phyloP scores from a whole-genome alignment of 768 basidiomycete species.

The Agaricus sinodeliciosus region DNA sequence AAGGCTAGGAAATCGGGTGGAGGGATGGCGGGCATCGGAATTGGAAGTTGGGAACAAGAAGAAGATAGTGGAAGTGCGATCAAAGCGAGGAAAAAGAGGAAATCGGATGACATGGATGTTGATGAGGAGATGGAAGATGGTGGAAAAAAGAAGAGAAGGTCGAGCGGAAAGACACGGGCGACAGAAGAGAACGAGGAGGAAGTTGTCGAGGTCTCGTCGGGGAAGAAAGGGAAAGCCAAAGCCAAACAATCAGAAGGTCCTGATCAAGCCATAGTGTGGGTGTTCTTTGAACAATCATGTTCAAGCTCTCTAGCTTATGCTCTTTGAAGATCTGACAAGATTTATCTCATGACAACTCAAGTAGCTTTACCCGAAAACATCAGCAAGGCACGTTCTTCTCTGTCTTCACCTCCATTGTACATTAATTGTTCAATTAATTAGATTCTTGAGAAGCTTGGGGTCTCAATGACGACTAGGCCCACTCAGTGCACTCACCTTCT shows the following conservation, averaged over 20 bases:
- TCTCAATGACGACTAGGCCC: slow-evolving; percentile 52
- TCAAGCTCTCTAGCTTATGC: background rate
- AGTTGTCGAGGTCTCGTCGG: slow-evolving; percentile 6
- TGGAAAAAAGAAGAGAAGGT: slow-evolving; percentile 1
- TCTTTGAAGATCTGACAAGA: slow-evolving; percentile 15
- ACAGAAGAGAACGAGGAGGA: slow-evolving; percentile 14
- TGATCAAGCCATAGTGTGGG: background rate
- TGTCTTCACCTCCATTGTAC: background rate
- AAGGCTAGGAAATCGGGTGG: slow-evolving; percentile 26
- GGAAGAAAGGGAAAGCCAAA: slow-evolving; percentile 13
- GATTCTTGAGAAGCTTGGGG: slow-evolving; percentile 62
- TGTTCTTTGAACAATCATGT: background rate
- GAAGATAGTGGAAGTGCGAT: slow-evolving; percentile 7
- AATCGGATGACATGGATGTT: slow-evolving; percentile 1
- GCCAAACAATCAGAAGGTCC: slow-evolving; percentile 14
- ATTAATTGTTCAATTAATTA: slow-evolving; percentile 19
- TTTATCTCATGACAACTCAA: slow-evolving; percentile 66
- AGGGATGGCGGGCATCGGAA: slow-evolving; percentile 16
- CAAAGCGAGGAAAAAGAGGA: slow-evolving; percentile 14
- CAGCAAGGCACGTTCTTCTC: slow-evolving; percentile 40
- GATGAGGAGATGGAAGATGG: slow-evolving; percentile 5
- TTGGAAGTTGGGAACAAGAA: slow-evolving; percentile 10
- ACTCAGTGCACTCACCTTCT: slow-evolving; percentile 77
- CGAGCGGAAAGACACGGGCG: background rate
- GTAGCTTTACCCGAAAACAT: slow-evolving; percentile 50